Percentiles rank a stretch among this genome's conserved stretches.
phyloP scores from a whole-genome alignment of 1,139 yeast genomes.

The Pichia inconspicua region DNA sequence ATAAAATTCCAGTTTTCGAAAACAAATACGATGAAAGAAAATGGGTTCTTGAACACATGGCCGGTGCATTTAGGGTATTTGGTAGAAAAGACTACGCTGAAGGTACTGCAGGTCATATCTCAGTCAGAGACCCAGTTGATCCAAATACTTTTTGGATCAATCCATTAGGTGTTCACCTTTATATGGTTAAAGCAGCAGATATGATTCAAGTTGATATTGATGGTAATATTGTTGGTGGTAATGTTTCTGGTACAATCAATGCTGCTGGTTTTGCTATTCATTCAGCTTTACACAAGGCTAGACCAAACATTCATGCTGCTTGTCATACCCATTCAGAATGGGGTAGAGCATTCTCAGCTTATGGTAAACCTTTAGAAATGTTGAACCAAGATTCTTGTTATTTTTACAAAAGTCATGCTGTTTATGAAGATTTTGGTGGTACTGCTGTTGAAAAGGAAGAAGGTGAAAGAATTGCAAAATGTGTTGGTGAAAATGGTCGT shows the following conservation, averaged over 20 bases:
- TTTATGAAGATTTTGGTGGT: slow-evolving; percentile 68
- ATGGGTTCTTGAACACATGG: slow-evolving; percentile 69
- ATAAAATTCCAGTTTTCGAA: slow-evolving; percentile 43
- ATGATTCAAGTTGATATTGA: slow-evolving; percentile 70
- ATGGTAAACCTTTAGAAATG: slow-evolving; percentile 70
- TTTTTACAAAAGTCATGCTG: slow-evolving; percentile 59
- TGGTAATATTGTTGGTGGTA: slow-evolving; percentile 46
- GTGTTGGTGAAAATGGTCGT: slow-evolving; percentile 55
- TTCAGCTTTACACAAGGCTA: slow-evolving; percentile 64
- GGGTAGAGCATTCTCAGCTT: slow-evolving; percentile 70
- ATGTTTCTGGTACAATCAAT: slow-evolving; percentile 45
- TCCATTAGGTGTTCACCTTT: slow-evolving; percentile 68
- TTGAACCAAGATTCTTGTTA: slow-evolving; percentile 70
- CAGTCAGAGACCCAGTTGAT: slow-evolving; percentile 69
- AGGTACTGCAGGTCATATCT: slow-evolving; percentile 77
- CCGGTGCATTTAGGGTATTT: slow-evolving; percentile 73
- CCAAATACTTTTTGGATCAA: slow-evolving; percentile 73
- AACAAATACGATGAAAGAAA: slow-evolving; percentile 46
- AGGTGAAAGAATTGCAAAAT: slow-evolving; percentile 58
- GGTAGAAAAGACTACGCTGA: slow-evolving; percentile 68
- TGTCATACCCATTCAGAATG: slow-evolving; percentile 71
- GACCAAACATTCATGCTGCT: slow-evolving; percentile 77
- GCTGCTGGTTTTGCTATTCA: slow-evolving; percentile 81
- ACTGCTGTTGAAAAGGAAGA: slow-evolving; percentile 71
- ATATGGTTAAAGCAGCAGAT: slow-evolving; percentile 60